Conservation (phyloP, 2,329 filamentous ascomycete species). For the Cladophialophora carrionii region DNA sequence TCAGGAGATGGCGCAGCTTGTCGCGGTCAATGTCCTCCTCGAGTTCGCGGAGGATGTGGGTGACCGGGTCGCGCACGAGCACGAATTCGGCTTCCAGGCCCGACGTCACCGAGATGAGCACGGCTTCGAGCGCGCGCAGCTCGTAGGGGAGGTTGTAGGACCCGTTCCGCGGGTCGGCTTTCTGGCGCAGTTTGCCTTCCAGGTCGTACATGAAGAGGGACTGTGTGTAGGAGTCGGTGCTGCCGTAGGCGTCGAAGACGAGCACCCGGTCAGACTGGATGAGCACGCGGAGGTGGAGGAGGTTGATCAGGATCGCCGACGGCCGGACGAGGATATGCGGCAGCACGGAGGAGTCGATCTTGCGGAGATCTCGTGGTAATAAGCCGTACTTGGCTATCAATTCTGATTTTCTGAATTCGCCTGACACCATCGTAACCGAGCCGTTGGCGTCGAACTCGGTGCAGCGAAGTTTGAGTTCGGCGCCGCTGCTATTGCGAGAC, state of each 20-base stretch:
- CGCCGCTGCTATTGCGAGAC: slow-evolving; percentile 61
- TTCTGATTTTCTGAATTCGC: slow-evolving; percentile 97
- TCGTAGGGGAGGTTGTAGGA: slow-evolving; percentile 74
- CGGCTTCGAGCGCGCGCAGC: slow-evolving; percentile 91
- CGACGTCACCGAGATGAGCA: slow-evolving; percentile 88
- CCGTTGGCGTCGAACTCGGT: slow-evolving; percentile 94
- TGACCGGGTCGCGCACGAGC: slow-evolving; percentile 87
- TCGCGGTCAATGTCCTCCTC: slow-evolving; percentile 97
- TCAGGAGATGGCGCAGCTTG: slow-evolving; percentile 85
- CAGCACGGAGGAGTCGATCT: slow-evolving; percentile 94
- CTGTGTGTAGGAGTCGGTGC: slow-evolving; percentile 90
- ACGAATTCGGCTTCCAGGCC: slow-evolving; percentile 94
- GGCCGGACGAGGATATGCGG: slow-evolving; percentile 94
- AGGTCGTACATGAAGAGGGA: slow-evolving; percentile 98
- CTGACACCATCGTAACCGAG: slow-evolving; percentile 87
- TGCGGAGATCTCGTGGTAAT: slow-evolving; percentile 92
- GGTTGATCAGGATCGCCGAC: slow-evolving; percentile 89
- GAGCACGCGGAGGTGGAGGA: slow-evolving; percentile 92
- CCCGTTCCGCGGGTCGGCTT: slow-evolving; percentile 50
- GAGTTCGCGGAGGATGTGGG: slow-evolving; percentile 82
- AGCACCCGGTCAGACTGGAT: slow-evolving; percentile 94
- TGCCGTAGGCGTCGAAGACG: slow-evolving; percentile 94
- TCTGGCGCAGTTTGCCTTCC: slow-evolving; percentile 87
- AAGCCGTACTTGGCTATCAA: slow-evolving; percentile 81
- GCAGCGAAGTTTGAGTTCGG: slow-evolving; percentile 82